Base-by-base conservation (phyloP, 805 yeast species). In the Blastobotrys mokoenaii region DNA sequence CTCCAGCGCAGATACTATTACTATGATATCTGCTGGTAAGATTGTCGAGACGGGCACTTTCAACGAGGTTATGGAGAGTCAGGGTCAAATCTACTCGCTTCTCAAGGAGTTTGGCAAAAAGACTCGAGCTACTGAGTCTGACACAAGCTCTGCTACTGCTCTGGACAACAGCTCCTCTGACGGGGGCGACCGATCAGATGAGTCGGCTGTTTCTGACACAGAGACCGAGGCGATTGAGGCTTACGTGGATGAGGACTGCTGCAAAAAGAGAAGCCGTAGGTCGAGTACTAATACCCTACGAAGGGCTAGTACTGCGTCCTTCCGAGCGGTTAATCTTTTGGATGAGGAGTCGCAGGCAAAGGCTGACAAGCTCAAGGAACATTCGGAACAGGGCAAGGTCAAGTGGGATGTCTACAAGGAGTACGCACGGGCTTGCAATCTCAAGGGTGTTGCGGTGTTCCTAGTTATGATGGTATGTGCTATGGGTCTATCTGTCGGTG, bases 361-460 rank as follows among this genome's bases (percentile, higher is more conserved):
- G 37, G 51, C 56, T 18, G 47, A 51, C 18, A 58, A 54, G 40
- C 30, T 22, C 17, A 78, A 76, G 54, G 98, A 93, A 65, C 88
- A 79, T 53, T 76, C 84, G 47, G 96, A 93, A 65, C 89, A 87
- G 61, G 98, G 98, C 46, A 80, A 87, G 61, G 98, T 93, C 46
- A 83, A 85, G 59, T 84, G 95, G 88, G 70, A 73, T 25, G 85
- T 93, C 35, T 93, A 93, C 63, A 55, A 66, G 48, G 84, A 79
- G 49, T 93, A 93, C 61, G 95, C 94, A 18, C 77, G 74, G 49
- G 96, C 97, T 0, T 89, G 96, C 68, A 86, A 86, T 50, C 74
- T 82, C 7, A 65, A 58, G 41, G 77, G 76, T 49, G 95, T 88
- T 14, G 20, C 70, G 0, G 54, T 82, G 2, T 82, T 80, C 59